These are phyloP conservation scores for Alloteropsis angusta DNA, from an alignment of 202 grass and related monocot genomes.

Conservation along the genomic window DNA sequence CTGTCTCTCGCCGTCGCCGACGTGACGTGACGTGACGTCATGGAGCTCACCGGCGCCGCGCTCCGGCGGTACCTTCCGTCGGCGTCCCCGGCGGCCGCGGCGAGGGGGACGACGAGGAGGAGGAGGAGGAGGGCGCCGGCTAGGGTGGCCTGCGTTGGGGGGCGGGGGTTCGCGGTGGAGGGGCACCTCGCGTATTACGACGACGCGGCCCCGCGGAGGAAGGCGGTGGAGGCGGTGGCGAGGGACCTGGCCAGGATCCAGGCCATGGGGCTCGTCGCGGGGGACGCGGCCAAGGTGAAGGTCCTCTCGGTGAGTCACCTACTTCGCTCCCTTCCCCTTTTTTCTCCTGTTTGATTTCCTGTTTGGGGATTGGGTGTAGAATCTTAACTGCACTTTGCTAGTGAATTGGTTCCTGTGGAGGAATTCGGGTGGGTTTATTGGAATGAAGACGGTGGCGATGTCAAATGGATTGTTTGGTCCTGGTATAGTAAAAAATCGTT, in stretches of 20 bases:
- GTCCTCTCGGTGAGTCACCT: conserved; percentile 36
- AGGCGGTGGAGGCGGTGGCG: conserved; percentile 52
- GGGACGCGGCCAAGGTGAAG: conserved; percentile 42
- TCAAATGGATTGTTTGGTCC: neutral
- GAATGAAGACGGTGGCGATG: neutral
- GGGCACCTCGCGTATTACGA: conserved; percentile 55
- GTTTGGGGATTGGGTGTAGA: neutral
- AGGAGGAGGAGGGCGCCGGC: conserved; percentile 12
- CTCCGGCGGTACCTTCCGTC: conserved; percentile 4
- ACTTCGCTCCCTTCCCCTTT: neutral
- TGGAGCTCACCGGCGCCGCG: conserved; percentile 53
- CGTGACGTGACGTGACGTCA: conserved; percentile 2
- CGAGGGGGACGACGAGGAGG: neutral
- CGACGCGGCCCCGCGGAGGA: conserved; percentile 20
- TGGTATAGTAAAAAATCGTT: neutral
- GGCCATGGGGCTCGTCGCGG: conserved; percentile 37
- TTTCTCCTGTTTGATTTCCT: neutral
- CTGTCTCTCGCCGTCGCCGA: neutral
- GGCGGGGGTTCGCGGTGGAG: conserved; percentile 48
- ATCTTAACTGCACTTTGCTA: neutral
- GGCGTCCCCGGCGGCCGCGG: neutral
- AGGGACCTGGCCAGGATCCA: conserved; percentile 38
- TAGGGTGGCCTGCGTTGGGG: conserved; percentile 32
- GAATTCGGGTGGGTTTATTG: neutral
- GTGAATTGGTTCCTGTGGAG: neutral